These are phyloP conservation scores for Cutaneotrichosporon sp. DNA, from an alignment of 1,284 basidiomycete genomes.

Conservation along the genomic window DNA sequence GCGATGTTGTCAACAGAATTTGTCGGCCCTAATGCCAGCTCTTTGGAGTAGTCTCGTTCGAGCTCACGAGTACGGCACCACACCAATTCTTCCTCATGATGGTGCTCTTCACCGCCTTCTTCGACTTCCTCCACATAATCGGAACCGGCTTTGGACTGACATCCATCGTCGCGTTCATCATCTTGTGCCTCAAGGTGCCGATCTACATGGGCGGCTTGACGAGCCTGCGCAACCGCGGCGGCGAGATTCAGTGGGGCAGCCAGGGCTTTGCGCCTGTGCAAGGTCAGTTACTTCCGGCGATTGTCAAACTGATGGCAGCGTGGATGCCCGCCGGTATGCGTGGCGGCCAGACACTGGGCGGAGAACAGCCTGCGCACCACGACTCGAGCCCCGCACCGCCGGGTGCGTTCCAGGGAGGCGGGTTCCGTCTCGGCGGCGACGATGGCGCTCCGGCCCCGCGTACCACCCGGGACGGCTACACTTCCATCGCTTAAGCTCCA, in stretches of 20 bases:
- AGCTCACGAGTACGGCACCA: conserved; percentile 27
- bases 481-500: conserved; percentile 25
- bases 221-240: conserved; percentile 33
- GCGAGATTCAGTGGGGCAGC: conserved; percentile 24
- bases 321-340: conserved; percentile 6
- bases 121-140: conserved; percentile 30
- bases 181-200: conserved; percentile 29
- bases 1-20: too few species aligned
- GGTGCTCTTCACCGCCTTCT: conserved; percentile 27
- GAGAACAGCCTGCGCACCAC: not conserved
- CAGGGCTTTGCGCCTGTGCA: conserved; percentile 7
- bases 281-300: not conserved
- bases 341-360: not conserved
- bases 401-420: conserved; percentile 26
- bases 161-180: not conserved
- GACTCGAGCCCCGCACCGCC: conserved; percentile 1
- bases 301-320: not conserved
- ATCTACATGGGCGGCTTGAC: conserved; percentile 32
- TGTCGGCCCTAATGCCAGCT: conserved; percentile 40
- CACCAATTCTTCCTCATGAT: conserved; percentile 37
- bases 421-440: conserved; percentile 33
- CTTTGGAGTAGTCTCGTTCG: conserved; percentile 37
- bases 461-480: conserved; percentile 28
- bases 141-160: not conserved
- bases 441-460: conserved; percentile 20